Percentiles rank a stretch among this genome's conserved stretches.
Conservation (phyloP, 2,329 filamentous ascomycete species). For the Colletotrichum neosansevieriae region DNA sequence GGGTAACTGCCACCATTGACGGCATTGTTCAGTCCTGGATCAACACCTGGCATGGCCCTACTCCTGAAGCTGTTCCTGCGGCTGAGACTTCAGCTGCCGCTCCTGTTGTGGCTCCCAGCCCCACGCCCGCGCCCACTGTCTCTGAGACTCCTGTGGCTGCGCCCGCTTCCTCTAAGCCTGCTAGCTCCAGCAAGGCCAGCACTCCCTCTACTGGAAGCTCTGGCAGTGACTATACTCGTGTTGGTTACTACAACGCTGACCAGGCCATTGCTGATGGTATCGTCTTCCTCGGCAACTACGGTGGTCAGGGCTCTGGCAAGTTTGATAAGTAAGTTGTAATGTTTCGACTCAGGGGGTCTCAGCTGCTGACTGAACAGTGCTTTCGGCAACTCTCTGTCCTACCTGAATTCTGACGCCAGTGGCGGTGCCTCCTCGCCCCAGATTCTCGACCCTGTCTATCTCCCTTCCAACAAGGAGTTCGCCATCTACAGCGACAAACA, state of each 20-base stretch:
- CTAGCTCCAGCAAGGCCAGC: slow-evolving; percentile 37
- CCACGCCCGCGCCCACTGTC: slow-evolving; percentile 32
- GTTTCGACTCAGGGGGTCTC: too few species aligned
- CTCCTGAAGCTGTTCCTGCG: slow-evolving; percentile 13
- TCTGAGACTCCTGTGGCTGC: slow-evolving; percentile 35
- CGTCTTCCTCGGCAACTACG: slow-evolving; percentile 63
- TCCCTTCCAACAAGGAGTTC: slow-evolving; percentile 60
- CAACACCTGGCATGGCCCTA: slow-evolving; percentile 65
- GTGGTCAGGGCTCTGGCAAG: slow-evolving; percentile 56
- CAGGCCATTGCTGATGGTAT: slow-evolving; percentile 56
- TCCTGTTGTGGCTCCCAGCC: slow-evolving; percentile 26
- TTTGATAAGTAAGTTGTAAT: slow-evolving; percentile 55
- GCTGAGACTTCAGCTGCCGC: slow-evolving; percentile 40
- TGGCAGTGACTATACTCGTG: slow-evolving; percentile 54
- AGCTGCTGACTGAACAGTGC: slow-evolving; percentile 45
- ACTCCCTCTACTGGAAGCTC: slow-evolving; percentile 21
- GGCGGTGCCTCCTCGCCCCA: slow-evolving; percentile 53
- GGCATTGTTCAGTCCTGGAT: slow-evolving; percentile 69
- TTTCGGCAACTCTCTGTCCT: slow-evolving; percentile 61
- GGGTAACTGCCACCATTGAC: slow-evolving; percentile 69
- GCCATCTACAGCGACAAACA: slow-evolving; percentile 59
- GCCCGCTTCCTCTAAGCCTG: slow-evolving; percentile 28
- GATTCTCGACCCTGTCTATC: slow-evolving; percentile 52
- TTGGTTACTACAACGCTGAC: slow-evolving; percentile 60
- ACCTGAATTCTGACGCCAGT: slow-evolving; percentile 57